Evolutionary conservation across 2,329 filamentous ascomycete genomes (phyloP), one percentile per base, ranked within the genome.

Genomic region (Aspergillus cejpii): DNA sequence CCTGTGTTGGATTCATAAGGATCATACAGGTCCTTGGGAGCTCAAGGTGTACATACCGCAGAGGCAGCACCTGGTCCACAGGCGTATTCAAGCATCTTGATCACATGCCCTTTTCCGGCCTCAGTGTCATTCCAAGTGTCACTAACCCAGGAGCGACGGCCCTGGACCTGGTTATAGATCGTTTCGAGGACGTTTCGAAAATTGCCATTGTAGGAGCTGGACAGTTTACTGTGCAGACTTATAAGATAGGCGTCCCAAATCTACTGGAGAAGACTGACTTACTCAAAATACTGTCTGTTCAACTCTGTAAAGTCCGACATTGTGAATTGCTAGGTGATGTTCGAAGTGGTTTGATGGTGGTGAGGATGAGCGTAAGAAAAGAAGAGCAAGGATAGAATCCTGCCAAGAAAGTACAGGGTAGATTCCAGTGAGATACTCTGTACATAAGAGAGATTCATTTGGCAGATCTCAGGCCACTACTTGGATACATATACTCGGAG

Each of bases 61-160:
- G 83, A 83, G 50, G 86, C 71, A 43, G 79, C 65, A 2, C 84
- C 84, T 5, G 83, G 82, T 6, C 85, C 85, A 59, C 85, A 89
- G 12, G 85, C 85, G 64, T 89, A 90, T 61, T 90, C 85, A 1
- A 89, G 70, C 15, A 87, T 65, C 37, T 75, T 74, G 33, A 80
- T 45, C 24, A 56, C 53, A 20, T 59, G 56, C 14, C 52, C 57
- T 17, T 57, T 58, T n/a, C 53, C 57, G 7, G 53, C 45, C 29
- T 56, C 52, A 3, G 60, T 64, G 42, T 66, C 61, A 10, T 46
- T 55, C 65, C 79, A 81, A 43, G 77, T 71, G 19, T 79, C 74
- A 33, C 79, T 81, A 45, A 87, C 76, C 70, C 84, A 85, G 41
- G 75, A 70, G 5, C 77, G 70, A 24, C 74, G 73, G 3, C 63